phyloP scores from a whole-genome alignment of 164 flowering plant species.

The Magnolia officinalis region DNA sequence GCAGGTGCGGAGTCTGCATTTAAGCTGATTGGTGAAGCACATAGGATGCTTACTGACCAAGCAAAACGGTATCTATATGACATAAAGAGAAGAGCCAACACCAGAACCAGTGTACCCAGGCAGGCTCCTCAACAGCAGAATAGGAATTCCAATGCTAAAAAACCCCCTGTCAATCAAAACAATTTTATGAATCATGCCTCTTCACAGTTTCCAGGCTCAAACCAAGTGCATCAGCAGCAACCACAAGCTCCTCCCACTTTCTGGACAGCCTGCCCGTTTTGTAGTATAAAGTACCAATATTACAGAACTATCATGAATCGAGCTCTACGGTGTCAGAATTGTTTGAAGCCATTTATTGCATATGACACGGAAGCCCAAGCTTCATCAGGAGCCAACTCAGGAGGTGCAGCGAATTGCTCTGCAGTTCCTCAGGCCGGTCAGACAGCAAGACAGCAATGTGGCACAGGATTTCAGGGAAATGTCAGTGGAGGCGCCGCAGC shows the following conservation, averaged over 20 bases:
- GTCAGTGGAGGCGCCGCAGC: conserved; percentile 9
- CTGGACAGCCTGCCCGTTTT: conserved; percentile 39
- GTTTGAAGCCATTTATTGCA: conserved; percentile 27
- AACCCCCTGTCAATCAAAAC: conserved; percentile 20
- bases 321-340: conserved; percentile 27
- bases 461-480: conserved; percentile 18
- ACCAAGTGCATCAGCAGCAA: conserved; percentile 27
- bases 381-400: conserved; percentile 7
- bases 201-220: conserved; percentile 14
- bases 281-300: conserved; percentile 29
- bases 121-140: conserved; percentile 23
- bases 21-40: conserved; percentile 77
- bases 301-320: conserved; percentile 22
- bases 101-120: conserved; percentile 12
- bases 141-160: conserved; percentile 9
- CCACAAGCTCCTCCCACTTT: conserved; percentile 18
- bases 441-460: conserved; percentile 14
- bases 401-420: neutral
- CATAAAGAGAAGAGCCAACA: conserved; percentile 29
- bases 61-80: conserved; percentile 45
- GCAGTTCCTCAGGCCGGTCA: conserved; percentile 9
- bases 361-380: conserved; percentile 26
- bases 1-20: conserved; percentile 89
- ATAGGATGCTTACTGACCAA: conserved; percentile 49
- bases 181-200: conserved; percentile 10